A percentile compares a stretch with the other conserved stretches of the same genome.
phyloP scores from a whole-genome alignment of 805 yeast species.

The Pichia californica region DNA sequence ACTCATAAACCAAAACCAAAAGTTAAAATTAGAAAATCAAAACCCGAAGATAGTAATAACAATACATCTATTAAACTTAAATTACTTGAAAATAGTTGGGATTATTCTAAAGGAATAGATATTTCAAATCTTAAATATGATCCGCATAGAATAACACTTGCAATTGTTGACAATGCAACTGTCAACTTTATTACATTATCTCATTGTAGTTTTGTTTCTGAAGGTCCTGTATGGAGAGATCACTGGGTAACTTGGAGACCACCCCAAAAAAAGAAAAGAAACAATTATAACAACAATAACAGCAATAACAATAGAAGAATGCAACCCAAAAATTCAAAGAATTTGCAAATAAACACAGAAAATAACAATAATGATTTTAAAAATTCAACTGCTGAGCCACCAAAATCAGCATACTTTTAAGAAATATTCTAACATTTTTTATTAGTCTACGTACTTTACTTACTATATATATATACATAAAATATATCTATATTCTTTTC shows the following conservation, averaged over 20 bases:
- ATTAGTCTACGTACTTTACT: too few species aligned
- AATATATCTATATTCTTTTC: too few species aligned
- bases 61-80: background rate
- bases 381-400: background rate
- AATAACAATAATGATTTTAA: too few species aligned
- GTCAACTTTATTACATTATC: conserved; percentile 55
- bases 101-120: conserved; percentile 11
- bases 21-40: background rate
- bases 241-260: conserved; percentile 17
- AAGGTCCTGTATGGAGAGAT: conserved; percentile 27
- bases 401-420: conserved; percentile 3
- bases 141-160: conserved; percentile 40
- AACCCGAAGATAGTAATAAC: background rate
- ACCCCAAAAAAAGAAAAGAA: conserved; percentile 4
- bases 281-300: background rate
- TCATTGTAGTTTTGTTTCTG: conserved; percentile 40
- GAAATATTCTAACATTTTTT: too few species aligned
- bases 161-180: conserved; percentile 69
- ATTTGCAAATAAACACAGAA: too few species aligned
- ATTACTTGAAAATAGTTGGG: conserved; percentile 8
- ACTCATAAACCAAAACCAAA: conserved; percentile 5
- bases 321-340: background rate
- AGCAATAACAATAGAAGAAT: background rate
- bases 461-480: too few species aligned
- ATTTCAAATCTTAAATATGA: conserved; percentile 9